Evolutionary conservation across 129 eudicot genomes (phyloP).

Genomic region (Chrysanthemum lavandulifolium): DNA sequence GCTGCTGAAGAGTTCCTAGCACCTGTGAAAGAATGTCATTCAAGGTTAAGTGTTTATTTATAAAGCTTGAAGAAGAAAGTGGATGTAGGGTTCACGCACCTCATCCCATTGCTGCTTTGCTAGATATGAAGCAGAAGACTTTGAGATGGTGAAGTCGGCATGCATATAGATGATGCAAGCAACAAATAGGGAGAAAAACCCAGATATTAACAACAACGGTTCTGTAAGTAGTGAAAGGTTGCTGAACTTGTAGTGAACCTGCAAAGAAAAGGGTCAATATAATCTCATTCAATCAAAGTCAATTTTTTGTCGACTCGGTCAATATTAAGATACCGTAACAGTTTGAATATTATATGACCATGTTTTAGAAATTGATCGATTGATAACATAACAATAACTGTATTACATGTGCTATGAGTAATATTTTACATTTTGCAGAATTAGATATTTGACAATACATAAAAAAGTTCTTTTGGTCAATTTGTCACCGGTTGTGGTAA

Average conservation of each 20-base stretch:
- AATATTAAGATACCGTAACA: too few species aligned
- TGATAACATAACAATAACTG: too few species aligned
- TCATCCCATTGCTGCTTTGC: slow-evolving; percentile 98
- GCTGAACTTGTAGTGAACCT: slow-evolving; percentile 96
- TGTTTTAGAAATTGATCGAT: too few species aligned
- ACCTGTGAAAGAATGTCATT: slow-evolving; percentile 43
- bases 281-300: background rate
- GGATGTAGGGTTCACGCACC: slow-evolving; percentile 36
- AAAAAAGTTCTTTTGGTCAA: too few species aligned
- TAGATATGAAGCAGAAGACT: slow-evolving; percentile 81
- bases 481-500: slow-evolving; percentile 1
- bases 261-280: slow-evolving; percentile 22
- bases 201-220: slow-evolving; percentile 86
- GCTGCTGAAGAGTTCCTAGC: slow-evolving; percentile 68
- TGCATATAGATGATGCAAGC: slow-evolving; percentile 77
- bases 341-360: too few species aligned
- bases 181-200: slow-evolving; percentile 79
- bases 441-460: too few species aligned
- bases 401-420: too few species aligned
- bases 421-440: too few species aligned
- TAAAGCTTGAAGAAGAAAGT: background rate
- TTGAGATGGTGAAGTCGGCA: slow-evolving; percentile 95
- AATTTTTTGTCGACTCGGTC: too few species aligned
- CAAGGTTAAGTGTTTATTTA: background rate
- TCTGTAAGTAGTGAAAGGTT: slow-evolving; percentile 68